These are phyloP conservation scores for Neocucurbitaria cava DNA, from an alignment of 2,329 filamentous ascomycete genomes.

Conservation along the genomic window DNA sequence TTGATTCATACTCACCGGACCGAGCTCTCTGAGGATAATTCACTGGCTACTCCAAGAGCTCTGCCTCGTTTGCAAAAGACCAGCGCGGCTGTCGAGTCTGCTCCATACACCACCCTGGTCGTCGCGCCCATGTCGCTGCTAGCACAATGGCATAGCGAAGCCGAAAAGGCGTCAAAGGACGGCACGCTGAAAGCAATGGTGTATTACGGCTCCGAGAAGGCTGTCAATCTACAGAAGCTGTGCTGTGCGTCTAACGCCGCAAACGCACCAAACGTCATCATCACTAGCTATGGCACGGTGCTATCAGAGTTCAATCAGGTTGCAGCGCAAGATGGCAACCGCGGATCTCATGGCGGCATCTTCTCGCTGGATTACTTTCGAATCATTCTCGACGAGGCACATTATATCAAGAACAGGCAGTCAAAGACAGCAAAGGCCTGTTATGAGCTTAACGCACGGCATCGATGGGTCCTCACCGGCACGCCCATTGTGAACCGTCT, in stretches of 20 bases:
- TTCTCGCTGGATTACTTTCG: slow-evolving; percentile 96
- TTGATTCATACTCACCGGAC: slow-evolving; percentile 84
- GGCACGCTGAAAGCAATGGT: slow-evolving; percentile 84
- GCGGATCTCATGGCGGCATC: slow-evolving; percentile 69
- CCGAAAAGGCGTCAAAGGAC: slow-evolving; percentile 84
- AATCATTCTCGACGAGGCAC: slow-evolving; percentile 92
- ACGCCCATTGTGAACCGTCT: slow-evolving; percentile 97
- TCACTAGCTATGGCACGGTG: slow-evolving; percentile 93
- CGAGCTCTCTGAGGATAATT: slow-evolving; percentile 51
- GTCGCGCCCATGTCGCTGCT: slow-evolving; percentile 96
- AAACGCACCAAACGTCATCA: slow-evolving; percentile 85
- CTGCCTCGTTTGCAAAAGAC: slow-evolving; percentile 68
- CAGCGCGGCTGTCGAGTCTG: slow-evolving; percentile 66
- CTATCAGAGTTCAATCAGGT: slow-evolving; percentile 88
- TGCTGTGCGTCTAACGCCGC: slow-evolving; percentile 77
- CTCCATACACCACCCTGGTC: slow-evolving; percentile 89
- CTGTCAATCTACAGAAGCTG: slow-evolving; percentile 75
- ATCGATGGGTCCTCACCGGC: slow-evolving; percentile 92
- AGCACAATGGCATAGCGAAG: slow-evolving; percentile 97
- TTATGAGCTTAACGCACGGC: slow-evolving; percentile 83
- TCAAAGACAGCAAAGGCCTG: slow-evolving; percentile 96
- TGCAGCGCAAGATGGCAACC: slow-evolving; percentile 69
- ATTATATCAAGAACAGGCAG: slow-evolving; percentile 84
- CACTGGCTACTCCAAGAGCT: slow-evolving; percentile 60
- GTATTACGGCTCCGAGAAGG: slow-evolving; percentile 91